phyloP scores from a whole-genome alignment of 1,139 yeast species.

The Hemisphaericaspora subhashii region DNA sequence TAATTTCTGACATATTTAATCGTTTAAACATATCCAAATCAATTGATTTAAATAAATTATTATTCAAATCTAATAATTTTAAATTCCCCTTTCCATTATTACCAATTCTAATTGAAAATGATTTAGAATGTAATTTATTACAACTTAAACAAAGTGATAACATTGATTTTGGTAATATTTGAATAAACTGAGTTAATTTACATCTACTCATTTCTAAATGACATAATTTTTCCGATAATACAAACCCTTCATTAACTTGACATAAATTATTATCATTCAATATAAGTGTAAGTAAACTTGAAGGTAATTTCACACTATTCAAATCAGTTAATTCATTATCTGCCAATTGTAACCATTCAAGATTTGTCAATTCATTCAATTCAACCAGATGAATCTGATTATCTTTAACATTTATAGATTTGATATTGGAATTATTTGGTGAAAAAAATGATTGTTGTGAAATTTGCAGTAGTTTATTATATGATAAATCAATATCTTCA shows the following conservation, averaged over 20 bases:
- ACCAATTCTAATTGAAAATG: conserved; percentile 7
- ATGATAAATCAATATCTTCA: conserved; percentile 13
- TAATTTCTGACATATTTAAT: conserved; percentile 13
- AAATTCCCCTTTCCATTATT: conserved; percentile 6
- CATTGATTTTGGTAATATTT: conserved; percentile 4
- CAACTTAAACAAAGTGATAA: conserved; percentile 11
- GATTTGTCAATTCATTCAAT: conserved; percentile 6
- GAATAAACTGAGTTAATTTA: conserved; percentile 11
- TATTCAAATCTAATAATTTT: conserved; percentile 14
- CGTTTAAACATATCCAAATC: conserved; percentile 10
- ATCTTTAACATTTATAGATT: conserved; percentile 13
- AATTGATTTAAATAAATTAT: conserved; percentile 13
- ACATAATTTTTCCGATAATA: conserved; percentile 11
- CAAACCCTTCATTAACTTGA: conserved; percentile 8
- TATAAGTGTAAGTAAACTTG: conserved; percentile 10
- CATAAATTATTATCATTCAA: conserved; percentile 10
- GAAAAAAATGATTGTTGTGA: conserved; percentile 8
- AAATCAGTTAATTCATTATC: conserved; percentile 10
- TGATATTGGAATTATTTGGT: too few relatives aligned
- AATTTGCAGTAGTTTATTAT: conserved; percentile 9
- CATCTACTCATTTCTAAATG: conserved; percentile 15
- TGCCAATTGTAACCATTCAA: conserved; percentile 13
- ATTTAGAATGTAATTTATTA: conserved; percentile 11
- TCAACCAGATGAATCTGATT: conserved; percentile 10
- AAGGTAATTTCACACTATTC: conserved; percentile 8